A percentile compares a stretch with the other conserved stretches of the same genome.
Evolutionary conservation across 2,329 filamentous ascomycete genomes (phyloP).

Genomic region (Pseudocercospora macadamiae): DNA sequence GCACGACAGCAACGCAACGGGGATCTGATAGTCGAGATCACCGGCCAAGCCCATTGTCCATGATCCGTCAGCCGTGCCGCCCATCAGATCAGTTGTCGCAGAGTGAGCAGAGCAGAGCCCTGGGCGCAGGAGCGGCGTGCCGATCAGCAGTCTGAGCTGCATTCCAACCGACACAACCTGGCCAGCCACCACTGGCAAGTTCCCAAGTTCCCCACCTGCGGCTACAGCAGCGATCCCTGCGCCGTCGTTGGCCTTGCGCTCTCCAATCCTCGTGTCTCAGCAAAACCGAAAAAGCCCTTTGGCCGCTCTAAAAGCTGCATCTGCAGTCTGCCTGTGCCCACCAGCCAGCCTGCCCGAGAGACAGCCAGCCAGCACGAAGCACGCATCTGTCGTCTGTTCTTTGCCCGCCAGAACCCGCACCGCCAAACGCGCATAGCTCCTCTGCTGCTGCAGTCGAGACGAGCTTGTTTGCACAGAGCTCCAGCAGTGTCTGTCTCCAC

Average conservation of each 20-base stretch:
- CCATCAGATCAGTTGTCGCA: conserved; percentile 9
- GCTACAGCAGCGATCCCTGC: conserved; percentile 22
- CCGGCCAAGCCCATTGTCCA: not conserved
- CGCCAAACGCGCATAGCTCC: conserved; percentile 4
- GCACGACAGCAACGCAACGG: not conserved
- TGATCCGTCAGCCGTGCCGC: not conserved
- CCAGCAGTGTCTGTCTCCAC: conserved; percentile 17
- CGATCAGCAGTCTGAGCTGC: conserved; percentile 20
- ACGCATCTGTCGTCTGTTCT: not conserved
- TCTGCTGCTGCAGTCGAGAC: not conserved
- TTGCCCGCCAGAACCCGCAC: not conserved
- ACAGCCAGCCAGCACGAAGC: too few relatives aligned
- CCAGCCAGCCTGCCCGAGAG: conserved; percentile 5
- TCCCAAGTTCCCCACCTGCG: conserved; percentile 21
- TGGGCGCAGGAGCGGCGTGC: conserved; percentile 17
- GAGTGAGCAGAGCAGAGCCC: conserved; percentile 4
- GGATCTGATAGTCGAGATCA: not conserved
- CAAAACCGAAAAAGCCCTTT: conserved; percentile 23
- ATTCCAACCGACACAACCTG: conserved; percentile 17
- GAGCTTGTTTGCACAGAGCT: not conserved
- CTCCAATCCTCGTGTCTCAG: conserved; percentile 26
- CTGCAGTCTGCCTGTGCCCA: conserved; percentile 20
- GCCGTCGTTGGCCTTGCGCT: conserved; percentile 16
- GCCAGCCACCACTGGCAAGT: conserved; percentile 24
- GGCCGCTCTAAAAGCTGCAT: conserved; percentile 26